Evolutionary conservation across 179 eudicot species (phyloP).

Genomic region (Beta corolliflora): DNA sequence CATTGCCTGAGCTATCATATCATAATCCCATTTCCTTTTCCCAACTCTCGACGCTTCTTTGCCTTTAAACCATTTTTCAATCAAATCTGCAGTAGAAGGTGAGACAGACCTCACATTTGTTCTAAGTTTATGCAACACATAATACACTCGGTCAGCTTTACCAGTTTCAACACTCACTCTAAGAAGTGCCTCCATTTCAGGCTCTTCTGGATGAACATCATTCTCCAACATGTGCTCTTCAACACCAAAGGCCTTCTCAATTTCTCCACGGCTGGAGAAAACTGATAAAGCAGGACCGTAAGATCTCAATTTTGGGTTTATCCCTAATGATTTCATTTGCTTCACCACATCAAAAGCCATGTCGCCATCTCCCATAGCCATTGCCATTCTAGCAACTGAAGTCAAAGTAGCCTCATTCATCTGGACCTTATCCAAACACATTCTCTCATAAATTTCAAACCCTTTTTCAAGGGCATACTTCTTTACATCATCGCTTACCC

Average conservation of each 20-base stretch:
- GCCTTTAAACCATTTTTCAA: slow-evolving; percentile 76
- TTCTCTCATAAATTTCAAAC: slow-evolving; percentile 64
- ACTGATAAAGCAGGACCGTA: slow-evolving; percentile 81
- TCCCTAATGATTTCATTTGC: slow-evolving; percentile 68
- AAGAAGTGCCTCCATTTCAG: slow-evolving; percentile 79
- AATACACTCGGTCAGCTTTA: slow-evolving; percentile 72
- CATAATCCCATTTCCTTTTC: slow-evolving; percentile 69
- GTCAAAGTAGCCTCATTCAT: slow-evolving; percentile 91
- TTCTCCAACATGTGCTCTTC: slow-evolving; percentile 84
- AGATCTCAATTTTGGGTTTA: slow-evolving; percentile 78
- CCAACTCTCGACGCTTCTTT: slow-evolving; percentile 67
- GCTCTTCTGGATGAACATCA: slow-evolving; percentile 83
- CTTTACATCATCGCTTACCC: slow-evolving; percentile 62
- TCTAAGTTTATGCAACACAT: slow-evolving; percentile 80
- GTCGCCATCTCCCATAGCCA: slow-evolving; percentile 81
- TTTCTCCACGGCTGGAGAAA: slow-evolving; percentile 53
- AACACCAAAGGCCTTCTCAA: slow-evolving; percentile 77
- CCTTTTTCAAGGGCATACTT: slow-evolving; percentile 69
- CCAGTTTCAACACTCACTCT: slow-evolving; percentile 61
- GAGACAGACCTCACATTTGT: slow-evolving; percentile 58
- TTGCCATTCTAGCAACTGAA: slow-evolving; percentile 85
- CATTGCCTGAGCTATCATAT: slow-evolving; percentile 40
- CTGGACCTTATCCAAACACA: slow-evolving; percentile 59
- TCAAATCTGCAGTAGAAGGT: slow-evolving; percentile 58
- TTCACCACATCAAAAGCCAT: slow-evolving; percentile 84